Percentiles rank a stretch among this genome's conserved stretches.
Evolutionary conservation across 2,329 filamentous ascomycete species (phyloP).

Genomic region (Phoma sp.): DNA sequence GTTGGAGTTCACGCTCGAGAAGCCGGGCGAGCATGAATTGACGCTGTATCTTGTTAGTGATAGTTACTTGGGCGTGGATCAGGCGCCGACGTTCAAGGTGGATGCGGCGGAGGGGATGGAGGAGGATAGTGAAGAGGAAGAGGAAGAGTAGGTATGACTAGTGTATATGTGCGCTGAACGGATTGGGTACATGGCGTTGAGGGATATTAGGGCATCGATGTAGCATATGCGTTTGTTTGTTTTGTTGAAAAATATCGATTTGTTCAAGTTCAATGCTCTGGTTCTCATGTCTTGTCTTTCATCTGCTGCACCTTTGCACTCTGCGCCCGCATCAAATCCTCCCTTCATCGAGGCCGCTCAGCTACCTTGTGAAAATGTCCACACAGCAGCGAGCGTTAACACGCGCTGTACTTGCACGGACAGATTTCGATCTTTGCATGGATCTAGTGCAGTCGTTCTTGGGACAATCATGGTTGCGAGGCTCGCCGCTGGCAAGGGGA

Average conservation of each 20-base stretch:
- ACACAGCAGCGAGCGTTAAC: too few relatives aligned
- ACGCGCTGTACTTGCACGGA: background rate
- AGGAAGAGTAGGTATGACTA: conserved; percentile 11
- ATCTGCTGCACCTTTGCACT: too few relatives aligned
- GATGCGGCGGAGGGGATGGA: conserved; percentile 92
- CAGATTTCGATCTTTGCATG: background rate
- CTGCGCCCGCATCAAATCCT: too few relatives aligned
- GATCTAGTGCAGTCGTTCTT: too few relatives aligned
- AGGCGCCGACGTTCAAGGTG: conserved; percentile 88
- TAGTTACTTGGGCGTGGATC: conserved; percentile 95
- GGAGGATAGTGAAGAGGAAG: conserved; percentile 84
- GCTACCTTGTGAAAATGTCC: too few relatives aligned
- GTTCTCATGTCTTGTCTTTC: too few relatives aligned
- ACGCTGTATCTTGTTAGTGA: conserved; percentile 97
- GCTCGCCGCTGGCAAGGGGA: too few relatives aligned
- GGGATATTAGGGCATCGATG: background rate
- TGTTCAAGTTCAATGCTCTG: background rate
- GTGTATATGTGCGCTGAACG: background rate
- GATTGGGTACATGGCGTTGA: background rate
- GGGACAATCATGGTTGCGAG: too few relatives aligned
- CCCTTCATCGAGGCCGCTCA: too few relatives aligned
- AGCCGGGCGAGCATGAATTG: conserved; percentile 82
- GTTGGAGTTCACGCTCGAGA: conserved; percentile 88
- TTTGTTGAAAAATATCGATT: conserved; percentile 1
- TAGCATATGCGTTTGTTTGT: background rate